These are phyloP conservation scores for Penicillium tannophilum DNA, from an alignment of 495 filamentous ascomycete species.

Conservation along the genomic window DNA sequence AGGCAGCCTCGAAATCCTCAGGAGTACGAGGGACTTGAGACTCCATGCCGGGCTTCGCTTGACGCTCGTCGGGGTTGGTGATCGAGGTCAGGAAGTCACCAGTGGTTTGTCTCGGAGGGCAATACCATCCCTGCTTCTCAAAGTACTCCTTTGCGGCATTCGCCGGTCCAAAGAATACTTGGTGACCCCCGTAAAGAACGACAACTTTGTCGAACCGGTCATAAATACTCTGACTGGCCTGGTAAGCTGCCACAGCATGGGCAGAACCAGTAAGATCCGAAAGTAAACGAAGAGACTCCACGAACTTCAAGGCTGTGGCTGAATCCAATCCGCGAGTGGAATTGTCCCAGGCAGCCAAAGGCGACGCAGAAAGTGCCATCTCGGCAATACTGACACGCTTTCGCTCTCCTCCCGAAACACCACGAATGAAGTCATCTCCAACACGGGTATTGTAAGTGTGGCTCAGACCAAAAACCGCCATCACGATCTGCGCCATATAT, in stretches of 20 bases:
- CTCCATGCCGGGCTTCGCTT: slow-evolving; percentile 55
- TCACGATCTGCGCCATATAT: slow-evolving; percentile 62
- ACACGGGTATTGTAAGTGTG: slow-evolving; percentile 78
- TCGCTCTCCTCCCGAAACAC: slow-evolving; percentile 79
- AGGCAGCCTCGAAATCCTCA: slow-evolving; percentile 73
- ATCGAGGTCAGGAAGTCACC: slow-evolving; percentile 82
- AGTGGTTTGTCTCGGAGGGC: slow-evolving; percentile 72
- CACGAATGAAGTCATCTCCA: slow-evolving; percentile 78
- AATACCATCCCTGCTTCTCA: slow-evolving; percentile 68
- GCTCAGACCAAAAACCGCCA: slow-evolving; percentile 76
- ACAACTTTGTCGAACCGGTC: slow-evolving; percentile 61
- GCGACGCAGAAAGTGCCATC: slow-evolving; percentile 60
- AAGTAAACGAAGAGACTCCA: slow-evolving; percentile 64
- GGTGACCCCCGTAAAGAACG: slow-evolving; percentile 63
- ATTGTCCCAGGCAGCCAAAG: slow-evolving; percentile 80
- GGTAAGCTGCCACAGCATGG: slow-evolving; percentile 82
- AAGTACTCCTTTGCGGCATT: slow-evolving; percentile 63
- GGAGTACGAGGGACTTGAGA: slow-evolving; percentile 73
- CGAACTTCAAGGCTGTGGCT: slow-evolving; percentile 78
- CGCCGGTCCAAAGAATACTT: slow-evolving; percentile 67
- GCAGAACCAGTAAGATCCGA: slow-evolving; percentile 67
- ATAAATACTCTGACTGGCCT: slow-evolving; percentile 86
- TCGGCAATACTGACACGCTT: slow-evolving; percentile 86
- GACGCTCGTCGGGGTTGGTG: slow-evolving; percentile 69
- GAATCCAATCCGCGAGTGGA: slow-evolving; percentile 76